These are phyloP conservation scores for Bipolaris sorokiniana DNA, from an alignment of 2,329 filamentous ascomycete species.

Conservation along the genomic window DNA sequence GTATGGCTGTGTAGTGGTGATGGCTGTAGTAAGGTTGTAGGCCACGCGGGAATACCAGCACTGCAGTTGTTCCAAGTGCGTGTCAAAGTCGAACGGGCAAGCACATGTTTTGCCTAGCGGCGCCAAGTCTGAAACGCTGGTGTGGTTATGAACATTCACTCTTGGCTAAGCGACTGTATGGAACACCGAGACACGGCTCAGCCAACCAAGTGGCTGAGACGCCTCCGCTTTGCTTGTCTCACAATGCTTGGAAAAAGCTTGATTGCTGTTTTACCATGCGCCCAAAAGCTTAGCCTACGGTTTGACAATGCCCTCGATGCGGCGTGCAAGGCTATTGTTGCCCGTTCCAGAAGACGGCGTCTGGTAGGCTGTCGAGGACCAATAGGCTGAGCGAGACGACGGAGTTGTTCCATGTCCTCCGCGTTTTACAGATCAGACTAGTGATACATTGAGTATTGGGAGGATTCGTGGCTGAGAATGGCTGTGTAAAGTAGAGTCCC, in stretches of 20 bases:
- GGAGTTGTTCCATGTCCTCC: constrained; percentile 12
- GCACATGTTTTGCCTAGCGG: constrained; percentile 29
- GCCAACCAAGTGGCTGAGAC: constrained; percentile 33
- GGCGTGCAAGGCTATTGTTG: not conserved
- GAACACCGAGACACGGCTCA: constrained; percentile 31
- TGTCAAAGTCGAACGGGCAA: constrained; percentile 29
- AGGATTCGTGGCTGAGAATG: not conserved
- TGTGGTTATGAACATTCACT: constrained; percentile 35
- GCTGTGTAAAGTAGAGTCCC: not conserved
- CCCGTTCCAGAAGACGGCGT: constrained; percentile 2
- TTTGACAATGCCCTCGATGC: not conserved
- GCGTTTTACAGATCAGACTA: constrained; percentile 7
- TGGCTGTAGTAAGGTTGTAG: not conserved
- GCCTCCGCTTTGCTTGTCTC: constrained; percentile 19
- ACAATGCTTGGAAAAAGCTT: constrained; percentile 40
- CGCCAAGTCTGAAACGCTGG: constrained; percentile 47
- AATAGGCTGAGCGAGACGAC: not conserved
- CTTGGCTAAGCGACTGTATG: constrained; percentile 34
- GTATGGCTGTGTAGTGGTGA: constrained; percentile 11
- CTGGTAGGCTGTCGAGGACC: constrained; percentile 9
- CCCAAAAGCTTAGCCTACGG: constrained; percentile 5
- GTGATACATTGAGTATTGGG: not conserved
- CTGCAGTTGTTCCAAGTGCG: constrained; percentile 31
- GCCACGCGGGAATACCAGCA: not conserved
- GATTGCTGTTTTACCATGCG: constrained; percentile 24